Evolutionary conservation across 352 stramenopile species (phyloP).

Genomic region (Halophytophthora polymorphica): DNA sequence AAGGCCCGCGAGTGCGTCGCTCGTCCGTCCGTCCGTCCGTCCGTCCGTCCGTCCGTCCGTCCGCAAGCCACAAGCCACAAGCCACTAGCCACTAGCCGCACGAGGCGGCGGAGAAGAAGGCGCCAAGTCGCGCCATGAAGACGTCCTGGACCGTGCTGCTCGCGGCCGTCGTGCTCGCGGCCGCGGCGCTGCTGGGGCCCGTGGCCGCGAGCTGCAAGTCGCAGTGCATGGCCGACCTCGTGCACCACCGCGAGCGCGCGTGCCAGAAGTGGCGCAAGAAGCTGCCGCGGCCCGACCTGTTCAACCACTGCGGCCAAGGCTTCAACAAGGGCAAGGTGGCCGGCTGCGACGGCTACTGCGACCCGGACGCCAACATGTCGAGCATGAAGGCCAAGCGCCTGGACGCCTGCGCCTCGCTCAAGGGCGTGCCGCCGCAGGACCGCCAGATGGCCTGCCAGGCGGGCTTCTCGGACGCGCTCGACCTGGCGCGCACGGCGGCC

Average conservation of each 20-base stretch:
- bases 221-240: constrained; percentile 36
- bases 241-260: constrained; percentile 33
- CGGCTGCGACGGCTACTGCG: constrained; percentile 39
- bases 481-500: constrained; percentile 25
- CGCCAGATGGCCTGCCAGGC: constrained; percentile 40
- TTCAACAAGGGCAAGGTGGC: constrained; percentile 37
- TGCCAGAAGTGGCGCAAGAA: constrained; percentile 41
- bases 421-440: constrained; percentile 33
- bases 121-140: constrained; percentile 19
- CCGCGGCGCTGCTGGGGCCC: constrained; percentile 5
- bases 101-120: not conserved
- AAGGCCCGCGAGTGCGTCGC: not conserved
- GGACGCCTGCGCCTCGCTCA: constrained; percentile 39
- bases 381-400: constrained; percentile 36
- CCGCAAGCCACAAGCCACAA: too few relatives aligned
- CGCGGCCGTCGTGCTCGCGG: constrained; percentile 9
- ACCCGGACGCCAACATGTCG: constrained; percentile 13
- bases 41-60: too few relatives aligned
- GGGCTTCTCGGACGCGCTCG: constrained; percentile 37
- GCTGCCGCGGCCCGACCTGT: constrained; percentile 48
- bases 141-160: constrained; percentile 20
- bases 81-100: too few relatives aligned
- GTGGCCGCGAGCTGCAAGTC: constrained; percentile 24
- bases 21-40: too few relatives aligned
- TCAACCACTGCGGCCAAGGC: constrained; percentile 46